Percentiles rank a stretch among this genome's conserved stretches.
phyloP scores from a whole-genome alignment of 805 yeast genomes.

The Yamadazyma olivae region DNA sequence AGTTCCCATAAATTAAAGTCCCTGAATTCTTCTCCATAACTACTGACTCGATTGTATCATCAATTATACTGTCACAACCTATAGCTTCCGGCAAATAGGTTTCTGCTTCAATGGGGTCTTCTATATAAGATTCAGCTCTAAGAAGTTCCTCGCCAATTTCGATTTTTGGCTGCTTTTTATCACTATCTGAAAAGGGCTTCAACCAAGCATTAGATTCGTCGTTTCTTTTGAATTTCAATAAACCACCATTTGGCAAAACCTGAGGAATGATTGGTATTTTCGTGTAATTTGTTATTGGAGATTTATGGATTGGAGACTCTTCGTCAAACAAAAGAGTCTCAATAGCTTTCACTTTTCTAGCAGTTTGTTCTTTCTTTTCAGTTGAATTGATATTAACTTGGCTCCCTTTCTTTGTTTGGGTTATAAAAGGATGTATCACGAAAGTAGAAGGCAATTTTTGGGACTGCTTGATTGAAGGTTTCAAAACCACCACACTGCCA shows the following conservation, averaged over 20 bases:
- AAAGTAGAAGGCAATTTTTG: constrained; percentile 37
- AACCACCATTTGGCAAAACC: constrained; percentile 57
- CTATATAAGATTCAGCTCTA: constrained; percentile 40
- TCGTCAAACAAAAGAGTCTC: constrained; percentile 16
- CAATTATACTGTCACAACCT: constrained; percentile 53
- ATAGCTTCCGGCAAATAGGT: constrained; percentile 32
- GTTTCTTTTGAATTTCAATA: constrained; percentile 47
- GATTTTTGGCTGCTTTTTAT: constrained; percentile 29
- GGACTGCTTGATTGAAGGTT: constrained; percentile 38
- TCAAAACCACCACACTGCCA: constrained; percentile 55
- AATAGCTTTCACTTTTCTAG: constrained; percentile 18
- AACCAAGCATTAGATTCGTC: constrained; percentile 46
- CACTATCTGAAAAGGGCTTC: constrained; percentile 21
- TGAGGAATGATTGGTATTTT: constrained; percentile 50
- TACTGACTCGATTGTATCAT: constrained; percentile 37
- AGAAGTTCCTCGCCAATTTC: constrained; percentile 52
- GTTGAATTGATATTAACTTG: constrained; percentile 25
- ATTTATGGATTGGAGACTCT: constrained; percentile 16
- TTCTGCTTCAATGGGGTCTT: constrained; percentile 7
- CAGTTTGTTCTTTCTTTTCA: constrained; percentile 25
- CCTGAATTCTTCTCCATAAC: constrained; percentile 48
- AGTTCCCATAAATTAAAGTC: constrained; percentile 62
- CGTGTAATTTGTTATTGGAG: constrained; percentile 48
- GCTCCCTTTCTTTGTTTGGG: constrained; percentile 34
- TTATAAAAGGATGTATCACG: constrained; percentile 53